Evolutionary conservation across 768 basidiomycete species (phyloP), one percentile per base, ranked within the genome.

Genomic region (Heimioporus sp.): DNA sequence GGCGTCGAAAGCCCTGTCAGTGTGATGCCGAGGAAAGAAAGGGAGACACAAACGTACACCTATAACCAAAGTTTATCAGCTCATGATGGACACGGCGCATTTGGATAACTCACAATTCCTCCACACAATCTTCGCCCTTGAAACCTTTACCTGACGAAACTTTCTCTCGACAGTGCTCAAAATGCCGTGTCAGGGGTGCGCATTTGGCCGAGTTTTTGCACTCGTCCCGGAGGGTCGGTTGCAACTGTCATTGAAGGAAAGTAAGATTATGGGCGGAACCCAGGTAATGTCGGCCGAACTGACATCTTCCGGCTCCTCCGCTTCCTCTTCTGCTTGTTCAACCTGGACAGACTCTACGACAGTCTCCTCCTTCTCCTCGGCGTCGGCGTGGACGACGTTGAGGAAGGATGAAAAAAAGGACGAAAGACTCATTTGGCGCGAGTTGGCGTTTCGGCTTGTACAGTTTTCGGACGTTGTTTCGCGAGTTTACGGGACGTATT

Each of bases 101-200:
- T 36, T 30, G 4, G 4, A 34, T 43, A n/a, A 80, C 86, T 69
- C 60, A 90, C 88, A 92, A 68, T 78, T 92, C 92, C 73, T 93
- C 90, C 35, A 94, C 87, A 65, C 92, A 96, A 66, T 95, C 92
- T 76, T 96, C 94, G 56, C 84, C 84, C 67, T 90, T 86, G 81
- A 80, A 92, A 36, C 92, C 93, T 63, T 93, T 65, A 24, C 93
- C 94, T 30, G 76, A 77, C 53, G 82, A 72, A 43, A 97, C 85
- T 73, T 92, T 94, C 71, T 94, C 89, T 66, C 90, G 81, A 71
- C 94, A 96, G 65, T 94, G 90, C 53, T 87, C 80, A 70, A 95
- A 96, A 74, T 96, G 94, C 64, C 87, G 82, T 36, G 85, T 76
- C 50, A 85, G 68, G 35, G 82, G 71, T 36, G 79, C 80, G 59